phyloP scores from a whole-genome alignment of 1,139 yeast genomes.

The Geotrichum macrosporum region DNA sequence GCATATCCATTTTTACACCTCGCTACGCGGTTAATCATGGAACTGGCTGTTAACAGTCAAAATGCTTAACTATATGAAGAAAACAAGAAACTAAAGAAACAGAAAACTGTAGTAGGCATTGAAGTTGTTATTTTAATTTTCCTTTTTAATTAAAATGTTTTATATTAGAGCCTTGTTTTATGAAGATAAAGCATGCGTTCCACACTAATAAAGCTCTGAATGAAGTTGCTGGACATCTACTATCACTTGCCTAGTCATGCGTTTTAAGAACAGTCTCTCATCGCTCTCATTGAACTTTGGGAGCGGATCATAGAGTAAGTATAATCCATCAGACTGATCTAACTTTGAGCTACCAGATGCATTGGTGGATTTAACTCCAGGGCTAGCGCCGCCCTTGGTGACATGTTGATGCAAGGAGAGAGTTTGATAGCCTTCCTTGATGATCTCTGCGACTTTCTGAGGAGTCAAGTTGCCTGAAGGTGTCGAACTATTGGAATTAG shows the following conservation, averaged over 20 bases:
- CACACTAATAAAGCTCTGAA: too few species aligned
- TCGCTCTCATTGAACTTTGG: slow-evolving; percentile 31
- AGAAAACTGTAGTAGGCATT: too few species aligned
- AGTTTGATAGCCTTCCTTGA: slow-evolving; percentile 33
- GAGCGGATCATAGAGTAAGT: slow-evolving; percentile 27
- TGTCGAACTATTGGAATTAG: neutral
- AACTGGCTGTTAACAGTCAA: slow-evolving; percentile 80
- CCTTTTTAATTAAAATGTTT: too few species aligned
- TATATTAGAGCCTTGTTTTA: too few species aligned
- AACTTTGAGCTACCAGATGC: neutral
- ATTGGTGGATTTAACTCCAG: slow-evolving; percentile 13
- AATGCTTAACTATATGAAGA: slow-evolving; percentile 25
- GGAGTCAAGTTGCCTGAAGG: slow-evolving; percentile 23
- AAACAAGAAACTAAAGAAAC: neutral
- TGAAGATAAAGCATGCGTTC: too few species aligned
- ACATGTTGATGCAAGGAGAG: slow-evolving; percentile 29
- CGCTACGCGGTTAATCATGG: slow-evolving; percentile 90
- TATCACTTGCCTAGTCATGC: slow-evolving; percentile 29
- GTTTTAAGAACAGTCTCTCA: slow-evolving; percentile 31
- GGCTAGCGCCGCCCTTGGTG: slow-evolving; percentile 14
- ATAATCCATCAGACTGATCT: slow-evolving; percentile 10
- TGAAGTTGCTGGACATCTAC: slow-evolving; percentile 26
- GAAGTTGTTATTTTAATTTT: neutral
- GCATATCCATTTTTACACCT: slow-evolving; percentile 92
- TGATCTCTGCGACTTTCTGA: slow-evolving; percentile 29